phyloP scores from a whole-genome alignment of 148 eudicot species.

The Arbutus unedo region DNA sequence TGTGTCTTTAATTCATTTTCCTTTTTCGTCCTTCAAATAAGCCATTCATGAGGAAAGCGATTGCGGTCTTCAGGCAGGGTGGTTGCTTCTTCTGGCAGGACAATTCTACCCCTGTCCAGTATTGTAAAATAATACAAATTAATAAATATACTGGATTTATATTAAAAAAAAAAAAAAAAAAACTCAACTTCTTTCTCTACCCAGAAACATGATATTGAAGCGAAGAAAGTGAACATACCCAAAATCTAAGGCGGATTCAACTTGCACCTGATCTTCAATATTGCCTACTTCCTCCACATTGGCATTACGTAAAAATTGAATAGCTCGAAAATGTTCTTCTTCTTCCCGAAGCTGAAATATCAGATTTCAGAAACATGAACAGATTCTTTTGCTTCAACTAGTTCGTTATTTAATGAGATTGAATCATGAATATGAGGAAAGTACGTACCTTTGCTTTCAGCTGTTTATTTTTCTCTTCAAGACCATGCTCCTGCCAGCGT shows the following conservation, averaged over 20 bases:
- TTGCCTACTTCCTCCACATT: background rate
- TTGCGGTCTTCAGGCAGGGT: background rate
- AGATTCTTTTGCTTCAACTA: no score
- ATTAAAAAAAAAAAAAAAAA: no score
- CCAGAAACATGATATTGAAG: background rate
- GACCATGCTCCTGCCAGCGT: background rate
- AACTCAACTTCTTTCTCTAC: no score
- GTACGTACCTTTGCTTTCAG: conserved; percentile 2
- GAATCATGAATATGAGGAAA: background rate
- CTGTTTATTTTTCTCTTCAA: conserved; percentile 13
- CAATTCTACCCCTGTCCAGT: conserved; percentile 6
- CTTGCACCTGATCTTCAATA: background rate
- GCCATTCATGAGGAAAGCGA: conserved; percentile 3
- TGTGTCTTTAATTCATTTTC: background rate
- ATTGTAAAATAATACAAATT: background rate
- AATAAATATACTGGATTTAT: no score
- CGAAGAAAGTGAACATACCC: background rate
- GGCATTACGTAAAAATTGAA: background rate
- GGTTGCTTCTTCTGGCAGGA: background rate
- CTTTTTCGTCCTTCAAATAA: background rate
- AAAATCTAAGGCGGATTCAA: background rate
- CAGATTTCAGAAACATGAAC: background rate
- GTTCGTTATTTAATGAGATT: background rate
- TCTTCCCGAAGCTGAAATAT: conserved; percentile 10
- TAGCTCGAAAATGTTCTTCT: background rate